These are phyloP conservation scores for Cudoniella acicularis DNA, from an alignment of 495 filamentous ascomycete genomes.

Conservation along the genomic window DNA sequence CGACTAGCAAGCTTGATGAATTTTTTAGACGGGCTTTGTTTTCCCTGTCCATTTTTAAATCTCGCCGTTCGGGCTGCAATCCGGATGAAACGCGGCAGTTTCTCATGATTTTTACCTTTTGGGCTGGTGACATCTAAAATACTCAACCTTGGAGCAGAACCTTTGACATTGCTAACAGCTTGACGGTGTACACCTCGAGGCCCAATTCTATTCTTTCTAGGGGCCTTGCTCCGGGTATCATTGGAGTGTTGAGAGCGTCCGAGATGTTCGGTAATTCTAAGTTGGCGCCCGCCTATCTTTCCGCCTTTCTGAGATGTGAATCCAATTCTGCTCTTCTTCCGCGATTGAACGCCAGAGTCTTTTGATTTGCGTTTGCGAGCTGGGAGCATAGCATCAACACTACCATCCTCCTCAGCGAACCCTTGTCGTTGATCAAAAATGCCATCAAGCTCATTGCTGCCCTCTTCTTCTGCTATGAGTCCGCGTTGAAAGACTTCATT, in stretches of 20 bases:
- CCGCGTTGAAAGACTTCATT: slow-evolving; percentile 22
- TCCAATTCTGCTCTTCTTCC: slow-evolving; percentile 28
- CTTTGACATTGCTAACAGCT: too few relatives aligned
- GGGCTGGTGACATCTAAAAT: slow-evolving; percentile 19
- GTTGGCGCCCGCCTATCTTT: slow-evolving; percentile 33
- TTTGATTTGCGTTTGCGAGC: slow-evolving; percentile 32
- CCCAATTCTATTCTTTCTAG: not conserved
- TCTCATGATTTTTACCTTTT: slow-evolving; percentile 39
- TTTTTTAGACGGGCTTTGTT: slow-evolving; percentile 73
- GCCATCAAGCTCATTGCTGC: slow-evolving; percentile 6
- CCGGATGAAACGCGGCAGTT: slow-evolving; percentile 72
- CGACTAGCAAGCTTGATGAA: slow-evolving; percentile 66
- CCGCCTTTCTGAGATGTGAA: slow-evolving; percentile 22
- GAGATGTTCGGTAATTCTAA: slow-evolving; percentile 42
- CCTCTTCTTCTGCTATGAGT: slow-evolving; percentile 12
- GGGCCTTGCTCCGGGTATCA: not conserved
- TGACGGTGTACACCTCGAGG: too few relatives aligned
- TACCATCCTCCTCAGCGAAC: slow-evolving; percentile 48
- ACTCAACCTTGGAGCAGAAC: slow-evolving; percentile 16
- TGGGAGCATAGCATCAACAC: slow-evolving; percentile 51
- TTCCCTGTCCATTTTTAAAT: slow-evolving; percentile 57
- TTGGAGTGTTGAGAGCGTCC: not conserved
- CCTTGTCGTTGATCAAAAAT: slow-evolving; percentile 7
- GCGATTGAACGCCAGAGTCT: slow-evolving; percentile 13
- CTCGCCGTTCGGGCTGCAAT: slow-evolving; percentile 71